Percentiles rank a stretch among this genome's conserved stretches.
phyloP scores from a whole-genome alignment of 2,329 filamentous ascomycete species.

The Paramyrothecium sp. region DNA sequence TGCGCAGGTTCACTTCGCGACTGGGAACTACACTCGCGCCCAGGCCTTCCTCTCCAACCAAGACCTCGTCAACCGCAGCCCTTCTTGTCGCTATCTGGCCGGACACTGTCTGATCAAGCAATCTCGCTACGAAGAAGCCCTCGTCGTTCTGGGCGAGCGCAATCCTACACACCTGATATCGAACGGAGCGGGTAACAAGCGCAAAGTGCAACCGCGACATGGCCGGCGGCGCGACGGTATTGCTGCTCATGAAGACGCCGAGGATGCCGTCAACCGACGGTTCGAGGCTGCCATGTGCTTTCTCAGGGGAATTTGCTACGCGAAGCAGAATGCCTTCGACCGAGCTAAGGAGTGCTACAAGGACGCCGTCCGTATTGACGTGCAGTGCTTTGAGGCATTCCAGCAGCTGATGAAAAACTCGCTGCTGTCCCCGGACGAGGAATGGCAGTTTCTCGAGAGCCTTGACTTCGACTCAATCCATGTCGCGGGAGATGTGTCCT shows the following conservation, averaged over 20 bases:
- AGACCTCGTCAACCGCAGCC: constrained; percentile 76
- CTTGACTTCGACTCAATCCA: constrained; percentile 85
- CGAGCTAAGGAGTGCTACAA: constrained; percentile 98
- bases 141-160: constrained; percentile 82
- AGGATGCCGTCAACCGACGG: constrained; percentile 72
- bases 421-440: constrained; percentile 83
- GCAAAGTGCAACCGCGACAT: constrained; percentile 33
- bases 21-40: constrained; percentile 90
- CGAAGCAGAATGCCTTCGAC: constrained; percentile 96
- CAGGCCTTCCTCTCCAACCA: constrained; percentile 82
- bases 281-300: constrained; percentile 99
- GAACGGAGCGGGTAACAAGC: constrained; percentile 42
- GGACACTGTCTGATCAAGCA: constrained; percentile 95
- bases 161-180: constrained; percentile 88
- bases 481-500: constrained; percentile 61
- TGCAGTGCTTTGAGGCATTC: constrained; percentile 97
- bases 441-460: constrained; percentile 84
- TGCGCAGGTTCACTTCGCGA: constrained; percentile 95
- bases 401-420: constrained; percentile 97
- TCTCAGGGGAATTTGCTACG: constrained; percentile 87
- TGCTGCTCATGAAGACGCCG: constrained; percentile 36
- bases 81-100: constrained; percentile 88
- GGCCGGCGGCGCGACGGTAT: constrained; percentile 29
- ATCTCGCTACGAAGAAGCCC: constrained; percentile 82
- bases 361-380: constrained; percentile 92